phyloP scores from a whole-genome alignment of 164 flowering plant species.

The Taxillus chinensis region DNA sequence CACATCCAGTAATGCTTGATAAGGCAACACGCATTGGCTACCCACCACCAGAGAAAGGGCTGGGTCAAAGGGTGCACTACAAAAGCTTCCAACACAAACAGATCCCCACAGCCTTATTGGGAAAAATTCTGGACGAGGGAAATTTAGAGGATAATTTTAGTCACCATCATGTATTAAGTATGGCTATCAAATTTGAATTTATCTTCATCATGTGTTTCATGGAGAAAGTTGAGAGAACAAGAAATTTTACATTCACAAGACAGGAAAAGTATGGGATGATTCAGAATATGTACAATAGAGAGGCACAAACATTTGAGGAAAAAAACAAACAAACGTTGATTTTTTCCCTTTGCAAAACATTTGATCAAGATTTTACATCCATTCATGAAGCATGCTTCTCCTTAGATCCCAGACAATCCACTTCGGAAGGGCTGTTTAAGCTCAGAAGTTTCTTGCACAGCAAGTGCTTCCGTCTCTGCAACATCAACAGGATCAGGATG shows the following conservation, averaged over 20 bases:
- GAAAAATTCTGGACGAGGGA: no score
- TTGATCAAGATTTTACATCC: neutral
- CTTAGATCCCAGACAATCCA: conserved; percentile 15
- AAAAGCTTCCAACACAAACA: no score
- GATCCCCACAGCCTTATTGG: no score
- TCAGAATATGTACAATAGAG: neutral
- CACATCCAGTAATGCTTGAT: no score
- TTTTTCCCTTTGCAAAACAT: neutral
- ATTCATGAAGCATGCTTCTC: conserved; percentile 11
- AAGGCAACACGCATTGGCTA: no score
- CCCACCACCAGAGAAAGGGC: no score
- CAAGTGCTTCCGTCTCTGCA: conserved; percentile 89
- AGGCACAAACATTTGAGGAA: neutral
- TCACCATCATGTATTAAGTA: no score
- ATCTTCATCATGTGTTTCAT: no score
- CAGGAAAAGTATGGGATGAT: neutral
- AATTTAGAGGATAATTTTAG: no score
- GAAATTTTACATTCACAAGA: neutral
- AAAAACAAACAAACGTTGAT: neutral
- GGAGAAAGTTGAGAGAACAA: no score
- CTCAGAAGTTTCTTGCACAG: conserved; percentile 67
- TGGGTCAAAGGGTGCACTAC: no score
- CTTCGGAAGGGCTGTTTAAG: conserved; percentile 15
- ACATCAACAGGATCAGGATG: conserved; percentile 44
- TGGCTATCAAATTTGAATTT: no score